Conservation (phyloP, 257 asterid genomes). For the Schizonepeta tenuifolia region DNA sequence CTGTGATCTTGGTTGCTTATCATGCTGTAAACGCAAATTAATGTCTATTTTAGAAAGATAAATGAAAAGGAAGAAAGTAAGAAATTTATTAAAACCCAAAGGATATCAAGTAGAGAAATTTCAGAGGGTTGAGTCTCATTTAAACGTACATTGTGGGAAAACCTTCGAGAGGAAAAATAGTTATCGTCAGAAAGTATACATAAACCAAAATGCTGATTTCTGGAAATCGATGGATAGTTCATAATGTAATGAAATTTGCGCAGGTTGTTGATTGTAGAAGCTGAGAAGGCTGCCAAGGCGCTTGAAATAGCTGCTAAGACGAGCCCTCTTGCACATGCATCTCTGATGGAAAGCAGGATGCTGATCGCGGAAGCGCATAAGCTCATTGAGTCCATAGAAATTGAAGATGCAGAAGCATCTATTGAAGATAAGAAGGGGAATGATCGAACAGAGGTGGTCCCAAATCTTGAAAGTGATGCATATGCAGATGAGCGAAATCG, state of each 20-base stretch:
- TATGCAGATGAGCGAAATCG: slow-evolving; percentile 14
- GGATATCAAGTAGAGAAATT: too few species aligned
- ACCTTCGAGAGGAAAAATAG: too few species aligned
- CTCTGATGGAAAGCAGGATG: slow-evolving; percentile 71
- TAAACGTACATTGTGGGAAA: too few species aligned
- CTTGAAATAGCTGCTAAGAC: slow-evolving; percentile 72
- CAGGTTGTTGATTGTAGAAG: slow-evolving; percentile 90
- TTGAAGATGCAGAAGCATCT: slow-evolving; percentile 44
- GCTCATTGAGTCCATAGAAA: slow-evolving; percentile 58
- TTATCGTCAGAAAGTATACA: too few species aligned
- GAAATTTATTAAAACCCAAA: too few species aligned
- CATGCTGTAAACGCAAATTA: too few species aligned
- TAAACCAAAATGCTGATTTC: not conserved
- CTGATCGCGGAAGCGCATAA: slow-evolving; percentile 77
- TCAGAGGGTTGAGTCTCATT: too few species aligned
- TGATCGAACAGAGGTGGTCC: slow-evolving; percentile 27
- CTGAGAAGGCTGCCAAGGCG: slow-evolving; percentile 86
- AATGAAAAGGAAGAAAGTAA: too few species aligned
- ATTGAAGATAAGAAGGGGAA: slow-evolving; percentile 22
- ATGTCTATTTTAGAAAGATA: too few species aligned
- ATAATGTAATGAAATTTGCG: slow-evolving; percentile 8
- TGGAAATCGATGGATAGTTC: slow-evolving; percentile 5
- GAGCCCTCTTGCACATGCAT: slow-evolving; percentile 69
- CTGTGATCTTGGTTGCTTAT: not conserved
- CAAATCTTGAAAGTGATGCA: slow-evolving; percentile 24